Conservation (phyloP, 1,284 basidiomycete species). For the Leccinum pseudoinsigne region DNA sequence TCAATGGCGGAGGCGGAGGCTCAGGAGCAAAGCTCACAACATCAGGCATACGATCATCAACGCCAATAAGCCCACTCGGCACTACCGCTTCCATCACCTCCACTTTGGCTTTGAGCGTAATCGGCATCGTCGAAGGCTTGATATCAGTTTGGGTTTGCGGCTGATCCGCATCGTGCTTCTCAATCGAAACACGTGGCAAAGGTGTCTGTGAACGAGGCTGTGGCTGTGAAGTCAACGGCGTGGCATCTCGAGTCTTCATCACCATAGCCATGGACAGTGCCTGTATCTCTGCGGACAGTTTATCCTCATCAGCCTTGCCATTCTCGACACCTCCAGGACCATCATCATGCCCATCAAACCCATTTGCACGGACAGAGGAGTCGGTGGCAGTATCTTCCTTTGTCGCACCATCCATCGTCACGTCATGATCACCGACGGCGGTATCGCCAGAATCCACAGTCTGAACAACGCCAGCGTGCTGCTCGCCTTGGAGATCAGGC, state of each 20-base stretch:
- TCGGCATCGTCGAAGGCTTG: slow-evolving; percentile 1
- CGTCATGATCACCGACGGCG: slow-evolving; percentile 13
- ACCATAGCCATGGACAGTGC: neutral
- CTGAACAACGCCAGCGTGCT: neutral
- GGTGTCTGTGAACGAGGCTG: too few species aligned
- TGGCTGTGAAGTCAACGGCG: too few species aligned
- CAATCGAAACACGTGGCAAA: slow-evolving; percentile 4
- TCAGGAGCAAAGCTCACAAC: slow-evolving; percentile 33
- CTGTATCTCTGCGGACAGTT: neutral
- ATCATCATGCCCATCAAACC: slow-evolving; percentile 1
- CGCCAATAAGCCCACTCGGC: slow-evolving; percentile 20
- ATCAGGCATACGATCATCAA: slow-evolving; percentile 24
- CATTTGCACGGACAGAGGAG: slow-evolving; percentile 1
- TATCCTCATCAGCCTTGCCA: neutral
- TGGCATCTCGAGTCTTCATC: neutral
- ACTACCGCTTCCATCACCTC: slow-evolving; percentile 33
- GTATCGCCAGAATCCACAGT: neutral
- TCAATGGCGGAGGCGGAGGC: slow-evolving; percentile 36
- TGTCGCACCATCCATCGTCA: slow-evolving; percentile 9
- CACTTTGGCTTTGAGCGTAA: slow-evolving; percentile 33
- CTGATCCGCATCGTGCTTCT: slow-evolving; percentile 10
- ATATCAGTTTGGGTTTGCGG: slow-evolving; percentile 8
- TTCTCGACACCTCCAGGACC: neutral
- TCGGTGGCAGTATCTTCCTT: slow-evolving; percentile 1
- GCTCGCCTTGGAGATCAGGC: slow-evolving; percentile 14